These are phyloP conservation scores for Haberlea rhodopensis DNA, from an alignment of 257 asterid genomes.

Conservation along the genomic window DNA sequence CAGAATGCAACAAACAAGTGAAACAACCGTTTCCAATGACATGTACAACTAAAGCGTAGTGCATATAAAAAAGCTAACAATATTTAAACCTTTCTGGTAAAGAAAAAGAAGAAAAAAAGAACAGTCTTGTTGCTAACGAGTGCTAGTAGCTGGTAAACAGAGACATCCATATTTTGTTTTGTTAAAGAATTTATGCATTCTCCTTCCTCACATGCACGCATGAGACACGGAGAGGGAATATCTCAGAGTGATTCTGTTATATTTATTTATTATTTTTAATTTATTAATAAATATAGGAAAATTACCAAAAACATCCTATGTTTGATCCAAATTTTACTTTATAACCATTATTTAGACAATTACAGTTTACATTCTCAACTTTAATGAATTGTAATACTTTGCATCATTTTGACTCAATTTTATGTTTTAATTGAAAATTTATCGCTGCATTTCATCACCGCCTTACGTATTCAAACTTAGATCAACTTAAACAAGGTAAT, in stretches of 20 bases:
- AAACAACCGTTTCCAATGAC: slow-evolving; percentile 55
- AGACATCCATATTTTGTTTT: slow-evolving; percentile 24
- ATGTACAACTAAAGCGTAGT: slow-evolving; percentile 44
- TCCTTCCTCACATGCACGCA: not conserved
- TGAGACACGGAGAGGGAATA: not conserved
- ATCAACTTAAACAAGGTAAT: too few species aligned
- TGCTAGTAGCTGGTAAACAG: slow-evolving; percentile 24
- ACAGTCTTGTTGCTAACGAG: slow-evolving; percentile 21
- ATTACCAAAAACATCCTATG: too few species aligned
- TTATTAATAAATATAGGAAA: too few species aligned
- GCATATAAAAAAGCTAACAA: slow-evolving; percentile 36
- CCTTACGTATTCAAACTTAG: too few species aligned
- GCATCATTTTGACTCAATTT: too few species aligned
- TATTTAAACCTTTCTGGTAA: slow-evolving; percentile 27
- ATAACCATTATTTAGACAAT: too few species aligned
- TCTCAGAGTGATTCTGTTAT: not conserved
- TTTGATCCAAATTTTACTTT: too few species aligned
- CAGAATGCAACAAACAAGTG: slow-evolving; percentile 21
- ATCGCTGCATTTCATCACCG: too few species aligned
- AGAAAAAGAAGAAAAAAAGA: slow-evolving; percentile 13
- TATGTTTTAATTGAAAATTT: too few species aligned
- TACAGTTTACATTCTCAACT: too few species aligned
- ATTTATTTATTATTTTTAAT: not conserved
- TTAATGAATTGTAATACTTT: too few species aligned
- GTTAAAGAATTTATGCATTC: not conserved